Evolutionary conservation across 352 stramenopile genomes (phyloP).

Genomic region (Pythium monospermum): DNA sequence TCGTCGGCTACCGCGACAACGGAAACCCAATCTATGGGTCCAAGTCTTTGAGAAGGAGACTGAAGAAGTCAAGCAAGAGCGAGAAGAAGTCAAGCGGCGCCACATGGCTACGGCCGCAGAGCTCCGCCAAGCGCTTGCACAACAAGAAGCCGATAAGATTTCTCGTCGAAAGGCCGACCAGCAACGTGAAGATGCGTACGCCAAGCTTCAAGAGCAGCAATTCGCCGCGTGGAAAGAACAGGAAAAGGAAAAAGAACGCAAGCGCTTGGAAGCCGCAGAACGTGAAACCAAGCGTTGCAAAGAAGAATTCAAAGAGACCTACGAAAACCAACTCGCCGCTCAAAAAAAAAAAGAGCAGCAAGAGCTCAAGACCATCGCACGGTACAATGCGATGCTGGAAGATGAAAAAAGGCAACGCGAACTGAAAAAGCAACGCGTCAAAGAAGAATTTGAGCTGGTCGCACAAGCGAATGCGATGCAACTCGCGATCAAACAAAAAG

Average conservation of each 20-base stretch:
- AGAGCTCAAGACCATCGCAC: slow-evolving; percentile 37
- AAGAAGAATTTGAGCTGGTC: slow-evolving; percentile 38
- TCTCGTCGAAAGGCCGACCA: slow-evolving; percentile 25
- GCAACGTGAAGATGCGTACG: slow-evolving; percentile 31
- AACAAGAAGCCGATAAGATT: slow-evolving; percentile 40
- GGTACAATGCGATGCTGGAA: slow-evolving; percentile 37
- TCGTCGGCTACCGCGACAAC: slow-evolving; percentile 37
- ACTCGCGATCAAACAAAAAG: slow-evolving; percentile 42
- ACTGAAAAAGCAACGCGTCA: slow-evolving; percentile 37
- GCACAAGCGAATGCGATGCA: slow-evolving; percentile 48
- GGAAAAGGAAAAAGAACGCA: slow-evolving; percentile 29
- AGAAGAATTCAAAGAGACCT: slow-evolving; percentile 33
- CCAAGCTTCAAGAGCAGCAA: slow-evolving; percentile 31
- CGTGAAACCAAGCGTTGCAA: slow-evolving; percentile 40
- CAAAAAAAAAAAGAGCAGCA: slow-evolving; percentile 38
- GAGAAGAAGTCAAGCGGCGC: slow-evolving; percentile 37
- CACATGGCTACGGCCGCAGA: slow-evolving; percentile 31
- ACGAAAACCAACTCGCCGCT: slow-evolving; percentile 28
- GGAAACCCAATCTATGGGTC: slow-evolving; percentile 53
- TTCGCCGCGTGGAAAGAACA: slow-evolving; percentile 36
- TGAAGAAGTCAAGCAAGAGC: slow-evolving; percentile 45
- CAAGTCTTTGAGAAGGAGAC: slow-evolving; percentile 61
- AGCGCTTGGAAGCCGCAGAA: slow-evolving; percentile 26
- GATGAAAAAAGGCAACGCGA: slow-evolving; percentile 42
- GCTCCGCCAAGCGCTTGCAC: slow-evolving; percentile 34